phyloP scores from a whole-genome alignment of 805 yeast genomes.

The Saccharomycopsis oosterbeekiorum region DNA sequence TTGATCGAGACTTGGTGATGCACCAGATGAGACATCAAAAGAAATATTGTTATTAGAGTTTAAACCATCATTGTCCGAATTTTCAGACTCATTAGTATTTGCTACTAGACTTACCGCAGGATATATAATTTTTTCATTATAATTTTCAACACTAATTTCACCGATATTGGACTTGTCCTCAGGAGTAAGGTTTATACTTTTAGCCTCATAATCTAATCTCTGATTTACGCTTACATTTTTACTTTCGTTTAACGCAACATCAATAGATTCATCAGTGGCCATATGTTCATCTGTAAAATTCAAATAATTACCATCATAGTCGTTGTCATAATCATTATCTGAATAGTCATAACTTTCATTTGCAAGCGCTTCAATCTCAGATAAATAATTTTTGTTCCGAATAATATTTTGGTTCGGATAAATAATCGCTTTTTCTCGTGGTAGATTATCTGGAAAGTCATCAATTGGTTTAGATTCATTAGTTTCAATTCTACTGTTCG shows the following conservation, averaged over 20 bases:
- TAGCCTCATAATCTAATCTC: neutral
- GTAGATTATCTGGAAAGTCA: neutral
- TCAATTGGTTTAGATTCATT: neutral
- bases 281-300: neutral
- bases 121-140: slow-evolving; percentile 7
- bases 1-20: neutral
- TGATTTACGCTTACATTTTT: neutral
- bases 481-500: neutral
- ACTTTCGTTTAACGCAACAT: neutral
- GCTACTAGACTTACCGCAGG: neutral
- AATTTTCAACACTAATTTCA: neutral
- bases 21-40: neutral
- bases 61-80: neutral
- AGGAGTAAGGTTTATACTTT: neutral
- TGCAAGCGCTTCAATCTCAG: neutral
- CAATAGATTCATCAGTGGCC: neutral
- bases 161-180: neutral
- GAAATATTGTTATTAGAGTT: neutral
- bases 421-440: neutral
- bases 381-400: neutral
- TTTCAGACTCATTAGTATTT: neutral
- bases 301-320: neutral
- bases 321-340: neutral
- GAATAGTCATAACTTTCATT: neutral
- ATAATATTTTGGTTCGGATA: neutral